Base-by-base conservation (phyloP, 306 rosid species). In the Sphenostylis stenocarpa region DNA sequence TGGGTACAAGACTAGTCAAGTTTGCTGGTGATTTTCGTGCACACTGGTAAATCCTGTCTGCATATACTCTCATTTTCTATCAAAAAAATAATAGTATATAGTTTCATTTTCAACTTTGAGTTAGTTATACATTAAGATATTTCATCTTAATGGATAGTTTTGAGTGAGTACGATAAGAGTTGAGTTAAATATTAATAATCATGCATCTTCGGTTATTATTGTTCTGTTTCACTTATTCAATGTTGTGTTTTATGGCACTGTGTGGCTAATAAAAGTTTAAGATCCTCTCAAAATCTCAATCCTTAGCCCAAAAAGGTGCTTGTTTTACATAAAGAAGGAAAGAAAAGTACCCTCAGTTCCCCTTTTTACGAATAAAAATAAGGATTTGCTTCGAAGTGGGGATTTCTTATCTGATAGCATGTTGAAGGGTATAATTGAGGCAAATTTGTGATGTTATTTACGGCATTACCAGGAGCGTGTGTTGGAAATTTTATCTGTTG, bases 11-110 rank as follows among this genome's bases (percentile, higher is more conserved):
- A 49, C 72, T 38, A 7, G 45, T 48, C 53, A 36, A 53, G 26
- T 45, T 39, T 60, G 57, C 19, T 14, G 19, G 7, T 67, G 33
- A 15, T 75, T 51, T 51, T 69, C 62, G 31, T 62, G 43, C 52
- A 12, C 82, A 52, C 49, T 14, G 7, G 39, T 36, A 17, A 17
- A 39, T 49, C 67, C 39, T 68, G 48, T 55, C 73, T 80, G 60
- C 70, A 23, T 33, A 14, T 52, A 6, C 20, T 80, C 28, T 21
- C 57, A 34, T 41, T 64, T 20, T 64, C 28, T n/a, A n/a, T n/a
- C n/a, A n/a, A n/a, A n/a, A n/a, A n/a, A n/a, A n/a, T n/a, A n/a
- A n/a, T n/a, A n/a, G n/a, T n/a, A n/a, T n/a, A n/a, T n/a, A n/a
- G n/a, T n/a, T 39, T 21, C 57, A 34, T 41, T 64, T 20, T 64